Base-by-base conservation (phyloP, 2,329 filamentous ascomycete species). In the Ceratocystis destructans region DNA sequence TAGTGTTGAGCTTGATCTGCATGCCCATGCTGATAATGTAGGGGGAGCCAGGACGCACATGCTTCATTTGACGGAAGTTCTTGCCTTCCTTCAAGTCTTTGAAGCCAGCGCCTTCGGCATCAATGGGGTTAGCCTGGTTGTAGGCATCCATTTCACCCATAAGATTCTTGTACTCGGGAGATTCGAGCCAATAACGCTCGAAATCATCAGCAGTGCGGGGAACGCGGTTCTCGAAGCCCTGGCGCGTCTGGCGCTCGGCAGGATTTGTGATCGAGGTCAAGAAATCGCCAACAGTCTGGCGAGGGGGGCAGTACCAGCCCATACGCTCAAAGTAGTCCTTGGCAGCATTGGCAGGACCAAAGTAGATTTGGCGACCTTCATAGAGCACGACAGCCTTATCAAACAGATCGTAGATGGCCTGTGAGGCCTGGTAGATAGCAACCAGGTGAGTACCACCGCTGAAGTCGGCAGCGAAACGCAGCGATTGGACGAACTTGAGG, bases 301-400 rank as follows among this genome's bases (percentile, higher is more conserved):
- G 80, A 2, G 79, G 74, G 0, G 86, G 86, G 70, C 87, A 89
- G 44, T 80, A 73, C 79, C 83, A 92, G 50, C 88, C 88, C 74
- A 87, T 83, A 12, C 80, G 76, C 70, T 85, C 82, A 68, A 92
- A 91, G 74, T 84, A 91, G 0, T 73, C 73, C 70, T 81, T 85
- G 0, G 88, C 88, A 1, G 77, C 73, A 5, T 71, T 72, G 0
- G 84, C 82, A 0, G 82, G 81, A 0, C 89, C 89, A 69, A 87
- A 92, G 76, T 84, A 93, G 69, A 92, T 92, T 71, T 92, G 83
- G 0, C 86, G 81, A 0, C 89, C 89, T 71, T 91, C 86, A 71
- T 92, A 90, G 0, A 92, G 77, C 0, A 93, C 86, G 0, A 85
- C 79, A 0, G 83, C 83, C 72, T 91, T 91, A 75, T 93, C 87